Evolutionary conservation across 2,329 filamentous ascomycete species (phyloP).

Genomic region (Apiospora hydei): DNA sequence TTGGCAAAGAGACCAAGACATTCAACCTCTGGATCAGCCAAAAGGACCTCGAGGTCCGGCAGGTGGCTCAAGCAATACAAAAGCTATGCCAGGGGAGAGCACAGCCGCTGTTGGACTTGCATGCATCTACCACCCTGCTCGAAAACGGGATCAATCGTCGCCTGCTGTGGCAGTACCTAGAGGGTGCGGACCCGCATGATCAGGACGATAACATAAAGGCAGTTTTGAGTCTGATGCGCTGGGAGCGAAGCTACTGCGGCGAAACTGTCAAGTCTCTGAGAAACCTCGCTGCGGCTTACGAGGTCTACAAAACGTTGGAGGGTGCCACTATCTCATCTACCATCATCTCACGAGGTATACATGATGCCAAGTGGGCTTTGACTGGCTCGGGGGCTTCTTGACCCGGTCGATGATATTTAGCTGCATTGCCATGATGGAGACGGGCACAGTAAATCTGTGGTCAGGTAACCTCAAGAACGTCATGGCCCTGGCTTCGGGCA

Average conservation of each 20-base stretch:
- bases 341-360: neutral
- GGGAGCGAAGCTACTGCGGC: neutral
- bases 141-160: neutral
- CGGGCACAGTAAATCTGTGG: constrained; percentile 17
- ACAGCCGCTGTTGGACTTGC: neutral
- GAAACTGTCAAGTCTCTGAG: neutral
- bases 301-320: constrained; percentile 15
- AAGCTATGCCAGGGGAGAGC: neutral
- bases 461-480: no score
- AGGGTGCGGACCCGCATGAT: constrained; percentile 6
- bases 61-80: neutral
- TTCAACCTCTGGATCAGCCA: neutral
- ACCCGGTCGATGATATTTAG: constrained; percentile 18
- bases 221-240: neutral
- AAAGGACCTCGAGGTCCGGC: neutral
- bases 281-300: neutral
- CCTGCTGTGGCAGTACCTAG: constrained; percentile 17
- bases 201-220: constrained; percentile 4
- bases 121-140: no score
- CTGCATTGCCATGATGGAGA: constrained; percentile 26
- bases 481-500: constrained; percentile 23
- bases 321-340: constrained; percentile 22
- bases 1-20: neutral
- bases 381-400: neutral
- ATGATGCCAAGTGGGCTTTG: neutral